Percentiles rank a stretch among this genome's conserved stretches.
Evolutionary conservation across 208 protist genomes (phyloP).

Genomic region (Cochliopodium minus): DNA sequence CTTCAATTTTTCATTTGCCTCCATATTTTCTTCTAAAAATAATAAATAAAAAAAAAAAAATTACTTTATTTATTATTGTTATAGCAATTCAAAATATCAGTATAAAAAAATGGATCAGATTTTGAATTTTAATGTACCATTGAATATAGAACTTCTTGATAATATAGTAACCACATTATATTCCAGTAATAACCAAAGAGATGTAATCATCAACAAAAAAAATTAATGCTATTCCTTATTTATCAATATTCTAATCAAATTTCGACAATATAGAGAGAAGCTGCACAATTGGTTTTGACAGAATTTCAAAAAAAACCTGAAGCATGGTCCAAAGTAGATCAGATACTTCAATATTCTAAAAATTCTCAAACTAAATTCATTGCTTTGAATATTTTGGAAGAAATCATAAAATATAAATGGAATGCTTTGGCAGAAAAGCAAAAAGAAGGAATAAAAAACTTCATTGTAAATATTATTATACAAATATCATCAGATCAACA

Average conservation of each 20-base stretch:
- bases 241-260: neutral
- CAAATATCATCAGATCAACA: neutral
- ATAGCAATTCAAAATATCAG: too few species aligned
- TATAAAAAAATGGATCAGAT: slow-evolving; percentile 4
- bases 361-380: slow-evolving; percentile 2
- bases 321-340: neutral
- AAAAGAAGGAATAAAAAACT: neutral
- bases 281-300: neutral
- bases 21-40: too few species aligned
- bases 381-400: neutral
- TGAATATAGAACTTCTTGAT: slow-evolving; percentile 1
- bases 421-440: neutral
- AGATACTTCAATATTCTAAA: neutral
- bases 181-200: neutral
- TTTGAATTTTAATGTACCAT: neutral
- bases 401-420: slow-evolving; percentile 1
- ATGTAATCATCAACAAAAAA: neutral
- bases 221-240: neutral
- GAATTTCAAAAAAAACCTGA: neutral
- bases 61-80: too few species aligned
- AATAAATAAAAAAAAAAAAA: too few species aligned
- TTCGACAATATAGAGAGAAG: neutral
- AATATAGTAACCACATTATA: neutral
- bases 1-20: too few species aligned
- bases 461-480: neutral